These are phyloP conservation scores for Hondaea fermentalgiana DNA, from an alignment of 108 stramenopile genomes.

Conservation along the genomic window DNA sequence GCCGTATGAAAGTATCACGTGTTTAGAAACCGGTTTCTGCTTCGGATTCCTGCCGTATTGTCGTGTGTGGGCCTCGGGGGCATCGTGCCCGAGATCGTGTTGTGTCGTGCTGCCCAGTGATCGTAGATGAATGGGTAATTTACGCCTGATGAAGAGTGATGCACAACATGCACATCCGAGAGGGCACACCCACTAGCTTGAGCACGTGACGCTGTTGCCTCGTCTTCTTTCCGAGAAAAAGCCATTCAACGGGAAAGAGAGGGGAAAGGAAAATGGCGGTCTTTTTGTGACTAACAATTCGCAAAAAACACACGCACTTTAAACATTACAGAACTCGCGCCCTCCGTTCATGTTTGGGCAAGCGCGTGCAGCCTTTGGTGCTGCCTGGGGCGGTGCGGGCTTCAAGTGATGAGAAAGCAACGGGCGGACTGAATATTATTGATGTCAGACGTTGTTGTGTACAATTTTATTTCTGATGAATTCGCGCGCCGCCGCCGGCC, in stretches of 20 bases:
- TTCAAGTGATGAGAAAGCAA: neutral
- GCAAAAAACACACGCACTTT: too few relatives aligned
- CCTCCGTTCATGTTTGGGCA: neutral
- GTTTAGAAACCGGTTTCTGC: slow-evolving; percentile 10
- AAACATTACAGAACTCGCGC: neutral
- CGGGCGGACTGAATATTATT: neutral
- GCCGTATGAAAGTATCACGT: slow-evolving; percentile 10
- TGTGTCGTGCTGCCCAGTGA: neutral
- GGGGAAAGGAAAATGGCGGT: too few relatives aligned
- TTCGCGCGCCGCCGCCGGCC: too few relatives aligned
- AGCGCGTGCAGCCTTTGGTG: neutral
- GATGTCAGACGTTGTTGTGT: neutral
- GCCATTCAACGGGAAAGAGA: too few relatives aligned
- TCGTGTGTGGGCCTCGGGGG: neutral
- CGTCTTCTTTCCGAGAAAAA: neutral
- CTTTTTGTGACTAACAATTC: too few relatives aligned
- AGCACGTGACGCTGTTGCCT: neutral
- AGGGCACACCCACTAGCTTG: neutral
- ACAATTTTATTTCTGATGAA: slow-evolving; percentile 8
- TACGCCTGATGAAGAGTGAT: neutral
- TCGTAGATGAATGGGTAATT: slow-evolving; percentile 3
- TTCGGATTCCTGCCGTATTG: neutral
- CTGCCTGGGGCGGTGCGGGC: neutral
- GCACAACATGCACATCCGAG: slow-evolving; percentile 7
- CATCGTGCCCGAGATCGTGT: neutral